Evolutionary conservation across 2,329 filamentous ascomycete species (phyloP).

Genomic region (Kalmusia sp.): DNA sequence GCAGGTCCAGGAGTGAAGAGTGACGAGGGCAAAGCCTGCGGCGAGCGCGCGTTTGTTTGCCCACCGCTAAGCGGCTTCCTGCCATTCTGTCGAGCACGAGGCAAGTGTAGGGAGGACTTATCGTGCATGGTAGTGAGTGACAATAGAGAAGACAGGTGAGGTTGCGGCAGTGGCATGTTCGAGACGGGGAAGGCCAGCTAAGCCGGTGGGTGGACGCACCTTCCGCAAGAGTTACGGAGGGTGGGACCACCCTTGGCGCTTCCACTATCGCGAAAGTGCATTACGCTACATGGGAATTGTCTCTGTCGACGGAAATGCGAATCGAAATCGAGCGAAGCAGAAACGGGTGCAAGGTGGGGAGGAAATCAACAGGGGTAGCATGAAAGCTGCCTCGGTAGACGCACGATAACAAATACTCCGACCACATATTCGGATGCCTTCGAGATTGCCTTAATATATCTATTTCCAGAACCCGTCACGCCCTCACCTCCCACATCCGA

Average conservation of each 20-base stretch:
- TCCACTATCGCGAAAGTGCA: slow-evolving; percentile 4
- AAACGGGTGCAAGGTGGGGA: neutral
- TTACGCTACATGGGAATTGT: slow-evolving; percentile 3
- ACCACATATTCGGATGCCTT: neutral
- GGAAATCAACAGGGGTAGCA: neutral
- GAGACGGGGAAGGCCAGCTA: neutral
- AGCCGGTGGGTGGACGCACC: neutral
- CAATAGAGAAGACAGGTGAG: neutral
- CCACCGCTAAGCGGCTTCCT: slow-evolving; percentile 6
- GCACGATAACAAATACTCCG: slow-evolving; percentile 7
- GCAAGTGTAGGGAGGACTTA: no score
- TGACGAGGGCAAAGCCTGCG: slow-evolving; percentile 1
- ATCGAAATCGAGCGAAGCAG: neutral
- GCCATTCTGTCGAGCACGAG: slow-evolving; percentile 7
- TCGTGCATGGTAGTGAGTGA: neutral
- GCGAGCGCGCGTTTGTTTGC: slow-evolving; percentile 14
- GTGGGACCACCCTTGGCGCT: neutral
- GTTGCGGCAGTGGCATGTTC: neutral
- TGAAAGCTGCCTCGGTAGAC: slow-evolving; percentile 5
- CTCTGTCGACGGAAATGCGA: slow-evolving; percentile 1
- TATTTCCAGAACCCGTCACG: slow-evolving; percentile 19
- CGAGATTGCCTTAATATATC: slow-evolving; percentile 6
- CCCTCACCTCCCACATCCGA: slow-evolving; percentile 76
- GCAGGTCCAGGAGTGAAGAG: slow-evolving; percentile 19
- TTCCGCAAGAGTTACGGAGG: slow-evolving; percentile 8